Conservation (phyloP, 805 yeast species). For the Sungouiella thailandica region DNA sequence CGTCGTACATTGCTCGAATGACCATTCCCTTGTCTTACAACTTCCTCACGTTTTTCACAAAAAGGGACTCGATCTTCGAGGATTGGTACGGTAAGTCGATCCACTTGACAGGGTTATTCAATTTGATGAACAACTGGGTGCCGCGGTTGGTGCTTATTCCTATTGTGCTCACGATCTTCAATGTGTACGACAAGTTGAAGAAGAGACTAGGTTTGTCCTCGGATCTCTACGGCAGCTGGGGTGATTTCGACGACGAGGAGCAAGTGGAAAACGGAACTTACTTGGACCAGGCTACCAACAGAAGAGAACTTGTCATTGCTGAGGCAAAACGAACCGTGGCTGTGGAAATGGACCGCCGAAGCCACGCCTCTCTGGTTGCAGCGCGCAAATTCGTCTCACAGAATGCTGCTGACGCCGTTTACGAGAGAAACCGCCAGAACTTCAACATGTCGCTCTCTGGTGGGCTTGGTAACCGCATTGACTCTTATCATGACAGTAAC, state of each 20-base stretch:
- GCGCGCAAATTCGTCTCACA: slow-evolving; percentile 26
- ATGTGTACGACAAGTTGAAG: slow-evolving; percentile 61
- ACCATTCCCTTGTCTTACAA: slow-evolving; percentile 81
- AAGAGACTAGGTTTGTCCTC: slow-evolving; percentile 31
- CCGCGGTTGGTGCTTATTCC: slow-evolving; percentile 77
- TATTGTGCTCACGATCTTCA: slow-evolving; percentile 55
- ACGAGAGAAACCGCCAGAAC: slow-evolving; percentile 21
- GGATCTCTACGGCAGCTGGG: slow-evolving; percentile 36
- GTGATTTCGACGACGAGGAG: slow-evolving; percentile 31
- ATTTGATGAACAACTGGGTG: slow-evolving; percentile 64
- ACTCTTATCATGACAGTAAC: slow-evolving; percentile 12
- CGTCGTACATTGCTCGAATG: slow-evolving; percentile 74
- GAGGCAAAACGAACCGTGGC: slow-evolving; percentile 39
- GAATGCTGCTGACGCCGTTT: slow-evolving; percentile 21
- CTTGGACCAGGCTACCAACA: slow-evolving; percentile 14
- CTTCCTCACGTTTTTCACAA: slow-evolving; percentile 60
- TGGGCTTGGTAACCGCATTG: slow-evolving; percentile 17
- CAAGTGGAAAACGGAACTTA: slow-evolving; percentile 4
- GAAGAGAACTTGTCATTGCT: slow-evolving; percentile 33
- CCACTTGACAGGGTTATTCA: slow-evolving; percentile 69
- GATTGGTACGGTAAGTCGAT: slow-evolving; percentile 71
- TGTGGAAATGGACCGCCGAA: slow-evolving; percentile 28
- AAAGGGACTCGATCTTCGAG: slow-evolving; percentile 54
- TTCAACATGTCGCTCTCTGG: slow-evolving; percentile 19
- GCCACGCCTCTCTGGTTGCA: slow-evolving; percentile 7